Conservation (phyloP, 2,329 filamentous ascomycete species). For the Aspergillus awamori region DNA sequence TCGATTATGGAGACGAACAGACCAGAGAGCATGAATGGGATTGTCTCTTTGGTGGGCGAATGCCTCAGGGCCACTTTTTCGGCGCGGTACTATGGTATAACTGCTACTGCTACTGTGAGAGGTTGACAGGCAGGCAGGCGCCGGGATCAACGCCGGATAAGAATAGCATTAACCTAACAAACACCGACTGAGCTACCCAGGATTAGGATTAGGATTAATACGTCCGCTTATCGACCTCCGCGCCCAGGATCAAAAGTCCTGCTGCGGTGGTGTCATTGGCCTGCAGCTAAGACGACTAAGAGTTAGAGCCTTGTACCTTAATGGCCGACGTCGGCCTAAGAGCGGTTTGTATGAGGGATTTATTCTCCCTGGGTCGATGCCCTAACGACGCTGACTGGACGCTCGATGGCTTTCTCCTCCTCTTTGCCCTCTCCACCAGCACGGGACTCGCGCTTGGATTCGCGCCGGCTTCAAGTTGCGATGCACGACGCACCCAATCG, state of each 20-base stretch:
- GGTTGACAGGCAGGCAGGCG: neutral
- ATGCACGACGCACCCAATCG: slow-evolving; percentile 7
- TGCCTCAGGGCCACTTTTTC: neutral
- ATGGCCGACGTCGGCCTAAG: slow-evolving; percentile 14
- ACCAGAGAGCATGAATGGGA: neutral
- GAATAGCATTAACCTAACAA: neutral
- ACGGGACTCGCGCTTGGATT: slow-evolving; percentile 10
- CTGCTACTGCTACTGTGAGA: neutral
- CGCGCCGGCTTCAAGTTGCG: slow-evolving; percentile 1
- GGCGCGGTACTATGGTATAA: neutral
- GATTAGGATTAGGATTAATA: neutral
- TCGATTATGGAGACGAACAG: neutral
- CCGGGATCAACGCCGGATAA: slow-evolving; percentile 3
- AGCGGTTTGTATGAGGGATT: slow-evolving; percentile 28
- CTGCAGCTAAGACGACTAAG: neutral
- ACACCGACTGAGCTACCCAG: neutral
- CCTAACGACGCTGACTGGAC: neutral
- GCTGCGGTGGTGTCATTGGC: slow-evolving; percentile 1
- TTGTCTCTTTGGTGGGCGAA: neutral
- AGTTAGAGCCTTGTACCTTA: neutral
- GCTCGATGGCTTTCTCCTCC: neutral
- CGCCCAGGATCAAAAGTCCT: slow-evolving; percentile 5
- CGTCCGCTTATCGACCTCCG: slow-evolving; percentile 5
- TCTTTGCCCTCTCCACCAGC: slow-evolving; percentile 2
- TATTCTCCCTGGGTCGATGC: slow-evolving; percentile 12